phyloP scores from a whole-genome alignment of 2,329 filamentous ascomycete genomes.

The Colletotrichum orchidophilum region DNA sequence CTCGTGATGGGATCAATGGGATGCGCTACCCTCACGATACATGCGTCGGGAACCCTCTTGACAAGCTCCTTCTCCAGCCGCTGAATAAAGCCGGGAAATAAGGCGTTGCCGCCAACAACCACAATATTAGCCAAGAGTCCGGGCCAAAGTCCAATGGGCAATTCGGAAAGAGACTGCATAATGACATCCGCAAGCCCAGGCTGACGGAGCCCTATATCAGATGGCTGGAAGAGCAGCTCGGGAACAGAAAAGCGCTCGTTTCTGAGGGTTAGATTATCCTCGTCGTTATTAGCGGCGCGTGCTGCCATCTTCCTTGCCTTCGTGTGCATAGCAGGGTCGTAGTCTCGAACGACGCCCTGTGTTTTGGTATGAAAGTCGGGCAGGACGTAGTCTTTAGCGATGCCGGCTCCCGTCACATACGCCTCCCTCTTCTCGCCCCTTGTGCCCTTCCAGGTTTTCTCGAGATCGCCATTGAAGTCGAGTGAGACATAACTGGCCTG shows the following conservation, averaged over 20 bases:
- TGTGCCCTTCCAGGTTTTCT: slow-evolving; percentile 84
- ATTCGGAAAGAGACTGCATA: slow-evolving; percentile 75
- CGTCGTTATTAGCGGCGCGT: slow-evolving; percentile 54
- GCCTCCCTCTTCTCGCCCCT: slow-evolving; percentile 63
- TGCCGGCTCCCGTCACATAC: slow-evolving; percentile 62
- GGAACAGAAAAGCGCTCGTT: slow-evolving; percentile 94
- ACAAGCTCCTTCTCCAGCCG: slow-evolving; percentile 81
- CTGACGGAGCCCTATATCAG: slow-evolving; percentile 85
- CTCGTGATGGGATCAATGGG: slow-evolving; percentile 79
- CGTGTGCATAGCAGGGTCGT: slow-evolving; percentile 74
- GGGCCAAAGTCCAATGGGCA: slow-evolving; percentile 87
- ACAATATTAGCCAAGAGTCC: slow-evolving; percentile 87
- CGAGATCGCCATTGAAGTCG: slow-evolving; percentile 81
- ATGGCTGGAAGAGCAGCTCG: slow-evolving; percentile 87
- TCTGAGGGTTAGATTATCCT: slow-evolving; percentile 86
- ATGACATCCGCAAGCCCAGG: slow-evolving; percentile 86
- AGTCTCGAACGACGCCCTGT: slow-evolving; percentile 78
- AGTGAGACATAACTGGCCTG: slow-evolving; percentile 83
- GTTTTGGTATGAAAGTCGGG: slow-evolving; percentile 75
- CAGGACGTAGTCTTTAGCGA: slow-evolving; percentile 91
- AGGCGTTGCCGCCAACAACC: slow-evolving; percentile 86
- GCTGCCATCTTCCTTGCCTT: slow-evolving; percentile 57
- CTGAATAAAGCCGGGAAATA: slow-evolving; percentile 83
- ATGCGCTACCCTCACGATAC: slow-evolving; percentile 76
- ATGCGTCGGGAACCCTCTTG: slow-evolving; percentile 77